Evolutionary conservation across 208 protist species (phyloP), one percentile per base, ranked within the genome.

Genomic region (Trypanosoma brucei): DNA sequence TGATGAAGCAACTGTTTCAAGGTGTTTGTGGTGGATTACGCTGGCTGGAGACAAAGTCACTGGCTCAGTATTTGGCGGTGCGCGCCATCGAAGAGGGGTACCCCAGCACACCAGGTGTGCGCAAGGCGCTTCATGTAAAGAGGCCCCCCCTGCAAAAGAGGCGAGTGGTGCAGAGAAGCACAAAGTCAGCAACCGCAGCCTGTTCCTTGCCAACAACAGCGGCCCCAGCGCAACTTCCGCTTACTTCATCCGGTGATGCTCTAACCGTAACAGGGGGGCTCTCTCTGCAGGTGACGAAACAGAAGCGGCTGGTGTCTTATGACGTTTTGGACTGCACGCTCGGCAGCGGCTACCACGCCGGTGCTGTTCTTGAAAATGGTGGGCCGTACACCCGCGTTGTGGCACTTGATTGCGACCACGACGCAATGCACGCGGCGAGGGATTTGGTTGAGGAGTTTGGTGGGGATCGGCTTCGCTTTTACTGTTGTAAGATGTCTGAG

Each of bases 251-350:
- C 14, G 14, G 49, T 8, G 36, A 70, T 58, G 52, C 58, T 1
- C 35, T 70, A 8, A 75, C 63, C 35, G 56, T 75, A n/a, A 65
- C 69, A 52, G 69, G 72, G 13, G 59, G 56, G 5, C 62, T 68
- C 42, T 38, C 59, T 3, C 1, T 62, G 14, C 22, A 31, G 2
- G 65, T 62, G 22, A 52, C n/a, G 5, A 84, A 82, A 61, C 70
- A 58, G 8, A 74, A 83, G 39, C 70, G 88, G 2, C 62, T 93
- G 6, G 75, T 93, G 2, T 74, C 78, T 11, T 95, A 91, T 57
- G 86, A 95, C 52, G 86, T 95, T 0, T 70, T 95, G 22, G 89
- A 95, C 61, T 95, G 89, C 70, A 93, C 89, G 0, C 83, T 95
- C 5, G 89, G 89, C 42, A 73, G 78, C 11, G 89, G 89, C 3